Conservation (phyloP, 2,329 filamentous ascomycete genomes). For the Tolypocladium amazonense region DNA sequence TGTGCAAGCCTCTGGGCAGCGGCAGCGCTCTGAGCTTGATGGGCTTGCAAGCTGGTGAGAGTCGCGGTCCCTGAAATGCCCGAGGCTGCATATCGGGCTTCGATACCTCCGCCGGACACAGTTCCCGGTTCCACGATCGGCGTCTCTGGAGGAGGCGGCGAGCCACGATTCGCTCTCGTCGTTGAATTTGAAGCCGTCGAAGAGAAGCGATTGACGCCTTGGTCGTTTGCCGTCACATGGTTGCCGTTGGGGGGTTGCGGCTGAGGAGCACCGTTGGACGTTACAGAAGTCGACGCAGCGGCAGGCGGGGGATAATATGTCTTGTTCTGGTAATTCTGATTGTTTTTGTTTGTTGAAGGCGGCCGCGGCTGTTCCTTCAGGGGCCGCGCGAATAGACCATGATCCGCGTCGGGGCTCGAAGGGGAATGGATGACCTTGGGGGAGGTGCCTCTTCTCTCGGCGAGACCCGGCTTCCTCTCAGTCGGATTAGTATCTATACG, state of each 20-base stretch:
- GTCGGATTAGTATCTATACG: constrained; percentile 45
- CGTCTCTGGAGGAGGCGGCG: constrained; percentile 89
- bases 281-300: constrained; percentile 17
- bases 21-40: constrained; percentile 61
- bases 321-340: constrained; percentile 43
- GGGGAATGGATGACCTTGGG: constrained; percentile 79
- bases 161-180: constrained; percentile 82
- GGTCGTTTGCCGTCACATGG: constrained; percentile 25
- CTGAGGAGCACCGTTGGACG: constrained; percentile 19
- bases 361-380: constrained; percentile 31
- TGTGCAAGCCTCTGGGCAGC: constrained; percentile 73
- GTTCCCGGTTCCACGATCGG: constrained; percentile 64
- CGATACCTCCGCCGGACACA: constrained; percentile 70
- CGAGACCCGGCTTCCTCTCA: constrained; percentile 55
- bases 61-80: constrained; percentile 83
- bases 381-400: constrained; percentile 68
- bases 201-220: constrained; percentile 48
- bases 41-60: constrained; percentile 56
- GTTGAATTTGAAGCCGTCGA: constrained; percentile 92
- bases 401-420: constrained; percentile 63
- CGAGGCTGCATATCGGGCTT: constrained; percentile 81
- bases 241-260: constrained; percentile 10
- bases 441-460: constrained; percentile 71
- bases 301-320: constrained; percentile 51
- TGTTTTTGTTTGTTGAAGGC: constrained; percentile 28